Percentiles rank a stretch among this genome's conserved stretches.
These are phyloP conservation scores for Phytophthora sp. DNA, from an alignment of 352 stramenopile species.

Conservation along the genomic window DNA sequence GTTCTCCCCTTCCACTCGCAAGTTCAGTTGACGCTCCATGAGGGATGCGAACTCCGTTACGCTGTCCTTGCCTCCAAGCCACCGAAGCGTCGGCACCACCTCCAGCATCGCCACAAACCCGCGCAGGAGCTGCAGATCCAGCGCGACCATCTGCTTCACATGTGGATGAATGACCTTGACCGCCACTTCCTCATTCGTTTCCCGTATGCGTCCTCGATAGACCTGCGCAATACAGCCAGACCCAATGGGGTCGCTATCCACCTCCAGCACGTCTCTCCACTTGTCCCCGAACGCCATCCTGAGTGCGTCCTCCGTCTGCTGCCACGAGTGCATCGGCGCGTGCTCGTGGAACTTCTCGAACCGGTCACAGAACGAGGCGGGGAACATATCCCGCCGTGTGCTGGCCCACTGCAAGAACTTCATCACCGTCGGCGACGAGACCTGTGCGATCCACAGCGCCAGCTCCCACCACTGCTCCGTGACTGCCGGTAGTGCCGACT, in stretches of 20 bases:
- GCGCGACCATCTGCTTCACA: slow-evolving; percentile 84
- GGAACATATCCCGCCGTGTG: slow-evolving; percentile 95
- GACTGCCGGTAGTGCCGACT: slow-evolving; percentile 25
- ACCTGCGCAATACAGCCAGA: slow-evolving; percentile 96
- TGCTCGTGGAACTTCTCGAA: slow-evolving; percentile 92
- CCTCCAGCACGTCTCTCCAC: slow-evolving; percentile 67
- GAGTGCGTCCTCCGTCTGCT: slow-evolving; percentile 84
- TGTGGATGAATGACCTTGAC: slow-evolving; percentile 95
- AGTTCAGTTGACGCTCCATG: slow-evolving; percentile 92
- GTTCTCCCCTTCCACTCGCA: slow-evolving; percentile 91
- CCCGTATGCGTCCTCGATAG: slow-evolving; percentile 84
- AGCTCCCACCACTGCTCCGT: slow-evolving; percentile 71
- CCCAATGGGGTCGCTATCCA: slow-evolving; percentile 75
- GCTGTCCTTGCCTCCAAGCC: slow-evolving; percentile 80
- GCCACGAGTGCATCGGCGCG: slow-evolving; percentile 87
- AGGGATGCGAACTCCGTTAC: slow-evolving; percentile 86
- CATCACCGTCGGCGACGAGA: slow-evolving; percentile 90
- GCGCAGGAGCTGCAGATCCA: slow-evolving; percentile 88
- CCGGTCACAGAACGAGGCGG: slow-evolving; percentile 88
- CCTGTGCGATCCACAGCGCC: slow-evolving; percentile 63
- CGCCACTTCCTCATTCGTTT: slow-evolving; percentile 76
- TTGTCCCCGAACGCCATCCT: slow-evolving; percentile 85
- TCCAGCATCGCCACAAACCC: slow-evolving; percentile 71
- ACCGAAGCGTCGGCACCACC: slow-evolving; percentile 59
- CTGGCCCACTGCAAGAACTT: slow-evolving; percentile 97